phyloP scores from a whole-genome alignment of 1,284 basidiomycete genomes.

The Fomes fomentarius region DNA sequence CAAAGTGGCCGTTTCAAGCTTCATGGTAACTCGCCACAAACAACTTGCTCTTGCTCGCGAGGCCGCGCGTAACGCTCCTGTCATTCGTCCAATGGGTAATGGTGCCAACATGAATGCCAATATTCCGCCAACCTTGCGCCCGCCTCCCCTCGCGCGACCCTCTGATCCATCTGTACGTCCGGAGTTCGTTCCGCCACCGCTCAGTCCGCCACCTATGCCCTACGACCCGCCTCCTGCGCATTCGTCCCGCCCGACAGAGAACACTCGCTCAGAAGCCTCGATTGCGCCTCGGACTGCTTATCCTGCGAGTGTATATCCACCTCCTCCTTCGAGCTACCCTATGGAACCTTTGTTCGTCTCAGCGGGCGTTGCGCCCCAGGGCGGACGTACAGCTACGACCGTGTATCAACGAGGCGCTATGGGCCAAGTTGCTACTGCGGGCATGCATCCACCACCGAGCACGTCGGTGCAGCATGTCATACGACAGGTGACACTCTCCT shows the following conservation, averaged over 20 bases:
- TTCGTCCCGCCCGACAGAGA: background rate
- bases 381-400: background rate
- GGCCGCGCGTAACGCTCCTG: background rate
- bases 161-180: background rate
- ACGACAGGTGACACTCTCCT: slow-evolving; percentile 2
- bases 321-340: slow-evolving; percentile 8
- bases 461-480: background rate
- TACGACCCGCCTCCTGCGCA: background rate
- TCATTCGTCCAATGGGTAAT: background rate
- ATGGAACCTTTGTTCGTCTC: slow-evolving; percentile 14
- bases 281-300: background rate
- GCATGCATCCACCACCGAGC: too few species aligned
- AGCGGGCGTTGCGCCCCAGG: background rate
- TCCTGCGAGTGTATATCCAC: background rate
- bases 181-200: background rate
- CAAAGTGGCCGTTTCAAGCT: background rate
- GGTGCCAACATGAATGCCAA: background rate
- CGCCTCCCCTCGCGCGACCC: background rate
- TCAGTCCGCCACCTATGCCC: background rate
- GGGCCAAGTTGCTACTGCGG: too few species aligned
- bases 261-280: background rate
- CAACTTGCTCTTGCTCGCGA: slow-evolving; percentile 1
- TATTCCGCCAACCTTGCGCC: background rate
- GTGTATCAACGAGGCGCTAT: too few species aligned
- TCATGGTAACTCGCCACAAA: slow-evolving; percentile 1